phyloP scores from a whole-genome alignment of 768 basidiomycete genomes.

The Trametes cingulata region DNA sequence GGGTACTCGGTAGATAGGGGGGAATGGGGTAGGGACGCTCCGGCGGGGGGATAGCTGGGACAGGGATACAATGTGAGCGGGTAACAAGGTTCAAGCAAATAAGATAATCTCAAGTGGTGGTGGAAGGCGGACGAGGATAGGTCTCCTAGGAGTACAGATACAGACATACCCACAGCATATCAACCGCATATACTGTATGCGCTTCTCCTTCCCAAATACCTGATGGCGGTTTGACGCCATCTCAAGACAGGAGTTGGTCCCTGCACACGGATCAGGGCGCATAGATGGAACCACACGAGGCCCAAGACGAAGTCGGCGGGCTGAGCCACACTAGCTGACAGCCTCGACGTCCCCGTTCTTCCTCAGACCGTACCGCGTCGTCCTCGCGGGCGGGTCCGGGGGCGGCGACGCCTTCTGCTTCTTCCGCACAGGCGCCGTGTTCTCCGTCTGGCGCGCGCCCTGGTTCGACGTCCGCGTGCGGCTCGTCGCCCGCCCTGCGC shows the following conservation, averaged over 20 bases:
- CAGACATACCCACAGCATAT: background rate
- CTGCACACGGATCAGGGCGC: background rate
- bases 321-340: background rate
- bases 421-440: constrained; percentile 9
- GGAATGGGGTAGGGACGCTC: background rate
- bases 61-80: no score
- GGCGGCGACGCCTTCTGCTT: constrained; percentile 23
- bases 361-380: constrained; percentile 5
- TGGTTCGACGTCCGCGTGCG: constrained; percentile 7
- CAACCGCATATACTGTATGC: background rate
- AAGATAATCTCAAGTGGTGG: no score
- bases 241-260: background rate
- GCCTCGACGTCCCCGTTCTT: constrained; percentile 7
- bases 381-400: background rate
- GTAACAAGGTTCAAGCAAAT: no score
- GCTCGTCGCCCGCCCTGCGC: background rate
- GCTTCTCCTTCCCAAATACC: no score
- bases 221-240: background rate
- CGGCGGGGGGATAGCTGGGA: background rate
- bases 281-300: background rate
- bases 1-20: background rate
- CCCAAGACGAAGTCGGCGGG: no score
- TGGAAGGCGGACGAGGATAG: background rate
- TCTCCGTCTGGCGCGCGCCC: background rate
- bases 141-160: background rate